Evolutionary conservation across 139 green algal genomes (phyloP), one percentile per base, ranked within the genome.

Genomic region (Chlamydomonas schloesseri): DNA sequence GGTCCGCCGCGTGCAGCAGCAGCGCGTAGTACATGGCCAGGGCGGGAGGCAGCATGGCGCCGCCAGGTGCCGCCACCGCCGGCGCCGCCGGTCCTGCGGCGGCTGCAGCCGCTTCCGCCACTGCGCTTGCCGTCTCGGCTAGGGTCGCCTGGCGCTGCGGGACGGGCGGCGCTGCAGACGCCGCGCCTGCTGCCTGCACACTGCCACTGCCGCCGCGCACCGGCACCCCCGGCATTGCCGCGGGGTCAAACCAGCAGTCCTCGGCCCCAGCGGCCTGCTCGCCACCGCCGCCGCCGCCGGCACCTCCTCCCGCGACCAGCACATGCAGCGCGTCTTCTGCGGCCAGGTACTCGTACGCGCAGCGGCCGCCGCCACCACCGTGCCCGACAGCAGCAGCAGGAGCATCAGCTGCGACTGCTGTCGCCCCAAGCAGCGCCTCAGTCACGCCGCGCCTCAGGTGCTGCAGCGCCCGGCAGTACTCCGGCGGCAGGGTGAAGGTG

Each of bases 211-310:
- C 42, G 42, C 42, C 42, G 6, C 42, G 11, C 37, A 84, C 29
- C 29, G 76, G 14, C 36, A 83, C 37, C 24, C 29, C 36, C 8
- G 76, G 78, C 78, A 84, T 47, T 31, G 15, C 23, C 8, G 26
- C 65, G 15, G 80, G 80, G 0, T 15, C 46, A 20, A 86, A 86
- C 80, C 80, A 86, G n/a, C n/a, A n/a, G n/a, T n/a, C n/a, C 31
- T 37, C 74, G n/a, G 47, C 17, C 0, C 10, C 11, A 21, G 2
- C 36, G 6, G 18, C 8, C n/a, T 64, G 5, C 42, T 28, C 50
- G 58, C 76, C 58, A 36, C 26, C 17, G 60, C 76, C 58, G 21
- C 50, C 26, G 42, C 24, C 42, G 62, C n/a, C 64, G 62, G 8
- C 36, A 36, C 37, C 8, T 33, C 13, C 53, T 50, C 60, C 50